Conservation (phyloP, 2,329 filamentous ascomycete species). For the Dactylella cylindrospora region DNA sequence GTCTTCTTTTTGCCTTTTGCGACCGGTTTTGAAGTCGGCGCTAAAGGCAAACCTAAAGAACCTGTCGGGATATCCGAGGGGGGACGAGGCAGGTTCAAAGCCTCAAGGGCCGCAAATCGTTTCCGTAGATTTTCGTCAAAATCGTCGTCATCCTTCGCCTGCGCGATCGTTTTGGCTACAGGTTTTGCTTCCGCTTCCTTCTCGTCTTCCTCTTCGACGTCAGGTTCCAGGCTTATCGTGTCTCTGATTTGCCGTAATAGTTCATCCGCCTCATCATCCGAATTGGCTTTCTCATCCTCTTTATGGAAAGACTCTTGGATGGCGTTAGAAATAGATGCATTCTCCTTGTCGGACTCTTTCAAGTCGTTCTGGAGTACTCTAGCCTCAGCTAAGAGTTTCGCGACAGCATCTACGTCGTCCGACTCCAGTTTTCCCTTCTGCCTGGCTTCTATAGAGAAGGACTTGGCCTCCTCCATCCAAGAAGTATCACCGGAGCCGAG, state of each 20-base stretch:
- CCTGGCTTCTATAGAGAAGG: constrained; percentile 28
- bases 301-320: not conserved
- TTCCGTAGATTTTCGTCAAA: constrained; percentile 23
- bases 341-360: constrained; percentile 1
- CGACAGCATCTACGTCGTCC: constrained; percentile 25
- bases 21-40: constrained; percentile 24
- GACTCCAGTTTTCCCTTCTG: constrained; percentile 16
- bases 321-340: not conserved
- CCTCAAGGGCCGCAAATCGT: constrained; percentile 30
- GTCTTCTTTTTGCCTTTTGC: constrained; percentile 23
- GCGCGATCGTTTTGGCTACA: not conserved
- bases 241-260: constrained; percentile 31
- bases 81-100: constrained; percentile 9
- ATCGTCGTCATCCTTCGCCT: constrained; percentile 4
- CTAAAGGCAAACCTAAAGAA: constrained; percentile 19
- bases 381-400: constrained; percentile 32
- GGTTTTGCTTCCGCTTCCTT: not conserved
- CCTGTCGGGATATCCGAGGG: constrained; percentile 16
- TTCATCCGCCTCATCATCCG: constrained; percentile 38
- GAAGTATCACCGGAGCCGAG: constrained; percentile 36
- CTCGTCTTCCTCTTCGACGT: constrained; percentile 4
- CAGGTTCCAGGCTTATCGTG: constrained; percentile 17
- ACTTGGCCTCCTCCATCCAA: constrained; percentile 37
- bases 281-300: constrained; percentile 15
- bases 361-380: constrained; percentile 16